A percentile compares a stretch with the other conserved stretches of the same genome.
These are phyloP conservation scores for Russula emetica DNA, from an alignment of 768 basidiomycete species.

Conservation along the genomic window DNA sequence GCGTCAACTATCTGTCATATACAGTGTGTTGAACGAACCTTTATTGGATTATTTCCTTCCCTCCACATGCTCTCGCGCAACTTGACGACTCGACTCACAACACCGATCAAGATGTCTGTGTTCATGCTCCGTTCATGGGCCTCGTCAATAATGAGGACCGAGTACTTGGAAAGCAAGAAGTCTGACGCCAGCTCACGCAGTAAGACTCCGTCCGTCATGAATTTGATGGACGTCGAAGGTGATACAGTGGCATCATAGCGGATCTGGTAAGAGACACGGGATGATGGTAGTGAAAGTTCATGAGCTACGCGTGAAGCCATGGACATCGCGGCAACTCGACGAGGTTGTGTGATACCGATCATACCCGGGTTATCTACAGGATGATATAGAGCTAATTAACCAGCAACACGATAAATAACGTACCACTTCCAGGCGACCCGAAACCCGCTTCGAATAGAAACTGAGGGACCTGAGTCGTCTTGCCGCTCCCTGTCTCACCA, in stretches of 20 bases:
- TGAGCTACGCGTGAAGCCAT: conserved; percentile 91
- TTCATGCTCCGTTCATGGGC: conserved; percentile 98
- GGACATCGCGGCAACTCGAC: conserved; percentile 95
- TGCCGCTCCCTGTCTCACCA: conserved; percentile 97
- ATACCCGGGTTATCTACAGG: conserved; percentile 88
- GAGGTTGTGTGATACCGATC: conserved; percentile 96
- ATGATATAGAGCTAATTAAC: conserved; percentile 2
- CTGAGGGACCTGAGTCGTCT: conserved; percentile 97
- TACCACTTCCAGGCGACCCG: conserved; percentile 77
- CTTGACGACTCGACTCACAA: conserved; percentile 89
- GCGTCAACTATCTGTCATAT: neutral
- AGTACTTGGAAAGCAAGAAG: conserved; percentile 91
- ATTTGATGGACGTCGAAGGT: conserved; percentile 88
- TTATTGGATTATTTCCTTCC: conserved; percentile 63
- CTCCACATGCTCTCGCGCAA: conserved; percentile 88
- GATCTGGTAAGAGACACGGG: conserved; percentile 91
- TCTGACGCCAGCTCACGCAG: conserved; percentile 89
- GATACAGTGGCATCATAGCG: conserved; percentile 95
- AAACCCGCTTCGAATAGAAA: conserved; percentile 98
- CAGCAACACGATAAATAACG: conserved; percentile 27
- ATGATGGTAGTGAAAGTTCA: conserved; percentile 80
- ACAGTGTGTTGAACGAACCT: conserved; percentile 43
- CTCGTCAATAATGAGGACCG: conserved; percentile 93
- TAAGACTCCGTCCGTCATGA: conserved; percentile 99
- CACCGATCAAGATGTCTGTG: conserved; percentile 95